A percentile compares a stretch with the other conserved stretches of the same genome.
These are phyloP conservation scores for Aureobasidium namibiae DNA, from an alignment of 2,329 filamentous ascomycete genomes.

Conservation along the genomic window DNA sequence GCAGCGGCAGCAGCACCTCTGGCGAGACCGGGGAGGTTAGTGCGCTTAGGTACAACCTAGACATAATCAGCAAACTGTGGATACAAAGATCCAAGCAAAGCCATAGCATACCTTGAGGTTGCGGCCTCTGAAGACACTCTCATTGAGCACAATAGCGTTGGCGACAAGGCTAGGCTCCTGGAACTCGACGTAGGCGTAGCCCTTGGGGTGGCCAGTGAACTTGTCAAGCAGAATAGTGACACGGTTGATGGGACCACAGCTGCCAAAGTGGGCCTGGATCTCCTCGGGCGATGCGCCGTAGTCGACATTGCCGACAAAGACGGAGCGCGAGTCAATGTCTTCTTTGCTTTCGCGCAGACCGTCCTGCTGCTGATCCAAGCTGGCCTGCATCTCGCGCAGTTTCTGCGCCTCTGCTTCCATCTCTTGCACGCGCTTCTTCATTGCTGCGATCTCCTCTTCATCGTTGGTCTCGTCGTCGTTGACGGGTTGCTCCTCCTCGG, in stretches of 20 bases:
- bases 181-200: slow-evolving; percentile 98
- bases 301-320: slow-evolving; percentile 98
- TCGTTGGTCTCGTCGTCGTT: slow-evolving; percentile 26
- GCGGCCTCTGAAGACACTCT: slow-evolving; percentile 88
- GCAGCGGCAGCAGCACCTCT: slow-evolving; percentile 60
- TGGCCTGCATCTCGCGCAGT: slow-evolving; percentile 48
- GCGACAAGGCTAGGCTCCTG: slow-evolving; percentile 87
- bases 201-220: slow-evolving; percentile 98
- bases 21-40: slow-evolving; percentile 91
- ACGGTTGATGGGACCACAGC: slow-evolving; percentile 92
- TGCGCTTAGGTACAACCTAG: slow-evolving; percentile 82
- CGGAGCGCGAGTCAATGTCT: slow-evolving; percentile 87
- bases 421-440: slow-evolving; percentile 46
- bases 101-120: slow-evolving; percentile 77
- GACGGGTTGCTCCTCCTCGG: slow-evolving; percentile 19
- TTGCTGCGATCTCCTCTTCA: slow-evolving; percentile 38
- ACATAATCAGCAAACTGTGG: slow-evolving; percentile 19
- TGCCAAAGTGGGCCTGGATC: slow-evolving; percentile 97
- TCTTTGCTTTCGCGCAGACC: slow-evolving; percentile 87
- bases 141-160: slow-evolving; percentile 88
- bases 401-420: slow-evolving; percentile 52
- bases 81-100: background rate
- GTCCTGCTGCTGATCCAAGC: slow-evolving; percentile 73
- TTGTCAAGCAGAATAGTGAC: slow-evolving; percentile 97
- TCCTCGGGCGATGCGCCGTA: slow-evolving; percentile 96